Conservation (phyloP, 306 rosid genomes). For the Acacia acuminata region DNA sequence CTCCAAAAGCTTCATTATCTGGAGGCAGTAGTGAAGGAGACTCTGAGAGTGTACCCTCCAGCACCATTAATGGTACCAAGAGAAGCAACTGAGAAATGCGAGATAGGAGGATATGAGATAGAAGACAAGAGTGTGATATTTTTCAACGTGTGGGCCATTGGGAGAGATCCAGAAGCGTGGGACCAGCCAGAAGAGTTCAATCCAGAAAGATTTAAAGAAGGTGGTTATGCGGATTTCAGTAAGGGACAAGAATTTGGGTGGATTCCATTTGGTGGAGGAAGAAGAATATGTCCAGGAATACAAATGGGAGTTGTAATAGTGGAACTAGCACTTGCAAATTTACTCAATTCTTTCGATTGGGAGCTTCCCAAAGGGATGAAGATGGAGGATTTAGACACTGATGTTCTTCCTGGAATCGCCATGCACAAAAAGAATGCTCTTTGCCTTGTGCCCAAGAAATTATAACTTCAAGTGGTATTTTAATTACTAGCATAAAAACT, state of each 20-base stretch:
- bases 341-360: neutral
- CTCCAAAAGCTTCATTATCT: slow-evolving; percentile 39
- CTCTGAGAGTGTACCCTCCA: slow-evolving; percentile 39
- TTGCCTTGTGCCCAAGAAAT: neutral
- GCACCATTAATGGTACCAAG: slow-evolving; percentile 39
- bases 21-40: slow-evolving; percentile 38
- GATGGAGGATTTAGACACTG: neutral
- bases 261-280: neutral
- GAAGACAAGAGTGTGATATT: slow-evolving; percentile 7
- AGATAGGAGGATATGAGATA: slow-evolving; percentile 35
- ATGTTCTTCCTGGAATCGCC: neutral
- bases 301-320: neutral
- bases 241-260: neutral
- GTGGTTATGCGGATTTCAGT: neutral
- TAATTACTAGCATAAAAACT: no score
- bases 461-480: no score
- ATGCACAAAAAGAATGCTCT: slow-evolving; percentile 1
- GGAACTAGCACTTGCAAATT: neutral
- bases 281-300: neutral
- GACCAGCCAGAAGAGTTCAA: neutral
- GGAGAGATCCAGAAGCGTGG: slow-evolving; percentile 34
- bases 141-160: slow-evolving; percentile 42
- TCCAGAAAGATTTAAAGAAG: neutral
- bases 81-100: slow-evolving; percentile 31
- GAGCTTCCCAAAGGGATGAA: neutral